Evolutionary conservation across 2,329 filamentous ascomycete genomes (phyloP), one percentile per base, ranked within the genome.

Genomic region (Thielaviopsis populi): DNA sequence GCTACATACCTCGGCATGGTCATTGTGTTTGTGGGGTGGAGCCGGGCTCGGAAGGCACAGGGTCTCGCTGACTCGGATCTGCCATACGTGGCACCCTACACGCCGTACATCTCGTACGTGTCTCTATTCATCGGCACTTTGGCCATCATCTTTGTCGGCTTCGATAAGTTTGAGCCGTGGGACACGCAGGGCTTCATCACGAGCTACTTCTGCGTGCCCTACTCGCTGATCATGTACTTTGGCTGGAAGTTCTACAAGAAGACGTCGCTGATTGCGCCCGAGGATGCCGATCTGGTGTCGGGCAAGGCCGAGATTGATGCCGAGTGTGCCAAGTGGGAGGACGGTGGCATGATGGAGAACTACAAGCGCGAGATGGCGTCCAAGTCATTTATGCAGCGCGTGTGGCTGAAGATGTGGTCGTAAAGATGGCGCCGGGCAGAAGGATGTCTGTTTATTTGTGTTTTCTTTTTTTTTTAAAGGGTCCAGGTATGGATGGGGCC

Each of bases 271-370:
- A 73, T 79, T 61, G 76, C 75, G 58, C 76, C 82, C 0, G 73
- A 78, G 22, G 80, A 87, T 62, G 79, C 83, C 0, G 85, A 89
- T 71, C 72, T 89, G 53, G 69, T 79, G 37, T 80, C 80, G 42
- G 84, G 85, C 65, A 75, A 88, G 65, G 80, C 80, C 6, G 85
- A 87, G 72, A 82, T 87, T 67, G 85, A 86, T 63, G 81, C 82
- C 67, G 75, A 77, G 70, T 76, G 75, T 67, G 68, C 71, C 19
- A 70, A 74, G 54, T 77, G 75, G 75, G 75, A 77, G 65, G 74
- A 77, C 67, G 75, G 75, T 6, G 75, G 75, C 3, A 73, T 79
- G 40, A 76, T 78, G 66, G 76, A 77, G 69, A 77, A 78, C 63
- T 75, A 76, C 69, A 69, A 69, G 67, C 68, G 69, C 19, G 70